Evolutionary conservation across 2,329 filamentous ascomycete genomes (phyloP).

Genomic region (Sphaerostilbella broomeana): DNA sequence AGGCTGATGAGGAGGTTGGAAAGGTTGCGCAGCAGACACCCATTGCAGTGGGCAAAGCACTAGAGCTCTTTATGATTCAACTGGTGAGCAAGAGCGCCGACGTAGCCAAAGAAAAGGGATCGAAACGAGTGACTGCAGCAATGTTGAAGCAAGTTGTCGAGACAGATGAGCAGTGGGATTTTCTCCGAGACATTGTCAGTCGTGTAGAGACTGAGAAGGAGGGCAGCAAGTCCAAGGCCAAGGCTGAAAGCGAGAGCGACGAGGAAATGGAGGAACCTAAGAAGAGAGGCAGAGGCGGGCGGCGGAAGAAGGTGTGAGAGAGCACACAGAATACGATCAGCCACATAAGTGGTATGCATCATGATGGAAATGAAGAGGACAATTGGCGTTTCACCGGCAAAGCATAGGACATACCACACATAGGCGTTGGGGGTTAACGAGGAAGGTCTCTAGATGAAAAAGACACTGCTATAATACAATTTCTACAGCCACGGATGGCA

Average conservation of each 20-base stretch:
- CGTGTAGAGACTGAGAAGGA: slow-evolving; percentile 63
- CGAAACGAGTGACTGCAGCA: slow-evolving; percentile 80
- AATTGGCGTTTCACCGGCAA: slow-evolving; percentile 20
- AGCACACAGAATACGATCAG: neutral
- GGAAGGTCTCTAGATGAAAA: slow-evolving; percentile 4
- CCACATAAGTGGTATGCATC: neutral
- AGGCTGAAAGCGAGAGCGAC: slow-evolving; percentile 48
- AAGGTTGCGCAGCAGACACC: slow-evolving; percentile 98
- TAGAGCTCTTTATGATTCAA: slow-evolving; percentile 97
- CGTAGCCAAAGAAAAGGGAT: slow-evolving; percentile 73
- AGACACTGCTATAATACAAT: neutral
- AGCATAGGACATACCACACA: slow-evolving; percentile 17
- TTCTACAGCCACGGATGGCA: too few relatives aligned
- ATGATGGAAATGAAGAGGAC: slow-evolving; percentile 10
- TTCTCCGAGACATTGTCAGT: slow-evolving; percentile 80
- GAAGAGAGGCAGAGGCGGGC: slow-evolving; percentile 40
- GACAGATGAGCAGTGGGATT: slow-evolving; percentile 89
- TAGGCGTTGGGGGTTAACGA: slow-evolving; percentile 19
- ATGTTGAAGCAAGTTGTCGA: slow-evolving; percentile 90
- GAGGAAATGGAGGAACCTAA: slow-evolving; percentile 43
- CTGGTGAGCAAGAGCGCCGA: slow-evolving; percentile 83
- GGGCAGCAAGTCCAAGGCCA: slow-evolving; percentile 34
- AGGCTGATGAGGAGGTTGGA: slow-evolving; percentile 95
- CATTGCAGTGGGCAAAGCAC: slow-evolving; percentile 88
- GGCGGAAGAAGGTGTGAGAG: slow-evolving; percentile 42